Percentiles rank a stretch among this genome's conserved stretches.
phyloP scores from a whole-genome alignment of 2,329 filamentous ascomycete species.

The Lasiodiplodia theobromae region DNA sequence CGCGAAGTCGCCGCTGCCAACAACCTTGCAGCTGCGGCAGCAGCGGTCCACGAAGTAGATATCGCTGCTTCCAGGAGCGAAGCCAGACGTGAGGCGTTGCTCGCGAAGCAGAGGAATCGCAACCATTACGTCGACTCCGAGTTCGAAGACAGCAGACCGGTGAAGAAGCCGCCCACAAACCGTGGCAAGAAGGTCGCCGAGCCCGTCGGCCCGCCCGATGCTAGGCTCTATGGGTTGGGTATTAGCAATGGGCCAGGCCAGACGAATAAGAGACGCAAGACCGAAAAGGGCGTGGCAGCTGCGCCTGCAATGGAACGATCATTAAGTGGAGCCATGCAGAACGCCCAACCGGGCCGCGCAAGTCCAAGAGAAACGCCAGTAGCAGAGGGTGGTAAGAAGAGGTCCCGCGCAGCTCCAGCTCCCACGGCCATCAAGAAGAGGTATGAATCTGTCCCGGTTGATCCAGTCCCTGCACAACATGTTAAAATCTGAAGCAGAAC shows the following conservation, averaged over 20 bases:
- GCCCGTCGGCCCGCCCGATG: constrained; percentile 47
- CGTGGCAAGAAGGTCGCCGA: constrained; percentile 71
- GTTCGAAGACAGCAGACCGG: constrained; percentile 69
- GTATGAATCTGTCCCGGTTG: constrained; percentile 54
- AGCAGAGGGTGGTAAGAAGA: constrained; percentile 72
- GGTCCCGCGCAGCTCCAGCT: constrained; percentile 69
- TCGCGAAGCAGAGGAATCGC: constrained; percentile 69
- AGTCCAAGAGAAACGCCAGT: constrained; percentile 75
- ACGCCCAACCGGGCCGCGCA: constrained; percentile 48
- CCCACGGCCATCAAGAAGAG: constrained; percentile 81
- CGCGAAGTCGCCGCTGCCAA: constrained; percentile 81
- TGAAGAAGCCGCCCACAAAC: constrained; percentile 68
- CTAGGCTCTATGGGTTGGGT: constrained; percentile 66
- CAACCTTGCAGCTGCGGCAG: constrained; percentile 71
- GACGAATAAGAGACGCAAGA: constrained; percentile 78
- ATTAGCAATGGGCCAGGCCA: constrained; percentile 65
- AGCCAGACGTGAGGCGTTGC: constrained; percentile 80
- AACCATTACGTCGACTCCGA: constrained; percentile 80
- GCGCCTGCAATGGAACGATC: constrained; percentile 69
- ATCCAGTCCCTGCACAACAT: constrained; percentile 1
- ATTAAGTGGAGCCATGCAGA: constrained; percentile 66
- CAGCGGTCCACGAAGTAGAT: constrained; percentile 80
- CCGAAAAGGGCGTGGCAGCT: constrained; percentile 66
- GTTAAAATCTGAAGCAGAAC: constrained; percentile 44
- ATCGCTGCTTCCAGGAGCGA: constrained; percentile 82